A percentile compares a stretch with the other conserved stretches of the same genome.
These are phyloP conservation scores for Cryptococcus maquisensis DNA, from an alignment of 1,284 basidiomycete genomes.

Conservation along the genomic window DNA sequence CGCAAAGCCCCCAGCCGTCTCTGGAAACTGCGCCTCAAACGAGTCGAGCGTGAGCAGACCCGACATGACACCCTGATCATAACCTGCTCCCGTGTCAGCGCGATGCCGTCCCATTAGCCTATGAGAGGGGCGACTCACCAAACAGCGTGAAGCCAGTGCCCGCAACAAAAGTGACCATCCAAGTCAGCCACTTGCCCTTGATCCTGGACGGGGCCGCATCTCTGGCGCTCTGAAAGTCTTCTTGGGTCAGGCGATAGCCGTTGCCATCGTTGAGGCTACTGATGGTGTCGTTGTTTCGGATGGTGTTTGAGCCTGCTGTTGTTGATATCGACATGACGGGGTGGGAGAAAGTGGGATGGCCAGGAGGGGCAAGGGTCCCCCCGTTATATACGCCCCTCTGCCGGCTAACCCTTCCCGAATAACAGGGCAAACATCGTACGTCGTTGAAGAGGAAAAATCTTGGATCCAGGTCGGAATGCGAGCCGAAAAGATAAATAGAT, in stretches of 20 bases:
- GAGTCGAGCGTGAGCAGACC: constrained; percentile 39
- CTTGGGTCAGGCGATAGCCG: neutral
- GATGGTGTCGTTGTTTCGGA: too few species aligned
- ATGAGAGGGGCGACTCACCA: constrained; percentile 18
- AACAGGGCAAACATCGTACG: too few species aligned
- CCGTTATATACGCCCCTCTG: too few species aligned
- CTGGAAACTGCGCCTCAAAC: constrained; percentile 31
- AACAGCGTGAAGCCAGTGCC: constrained; percentile 22
- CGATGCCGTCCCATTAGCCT: neutral
- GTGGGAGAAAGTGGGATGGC: too few species aligned
- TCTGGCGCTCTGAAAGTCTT: constrained; percentile 33
- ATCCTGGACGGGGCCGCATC: constrained; percentile 17
- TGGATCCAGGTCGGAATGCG: too few species aligned
- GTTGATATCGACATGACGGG: too few species aligned
- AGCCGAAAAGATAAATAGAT: neutral
- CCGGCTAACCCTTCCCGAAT: too few species aligned
- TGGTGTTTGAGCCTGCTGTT: too few species aligned
- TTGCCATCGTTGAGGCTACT: too few species aligned
- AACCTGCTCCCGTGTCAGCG: neutral
- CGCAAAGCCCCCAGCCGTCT: constrained; percentile 23
- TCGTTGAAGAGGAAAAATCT: constrained; percentile 9
- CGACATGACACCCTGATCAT: constrained; percentile 36
- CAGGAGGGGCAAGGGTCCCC: too few species aligned
- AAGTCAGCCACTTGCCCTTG: constrained; percentile 6
- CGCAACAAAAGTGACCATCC: constrained; percentile 48